phyloP scores from a whole-genome alignment of 495 filamentous ascomycete genomes.

The Chaetomium tenue region DNA sequence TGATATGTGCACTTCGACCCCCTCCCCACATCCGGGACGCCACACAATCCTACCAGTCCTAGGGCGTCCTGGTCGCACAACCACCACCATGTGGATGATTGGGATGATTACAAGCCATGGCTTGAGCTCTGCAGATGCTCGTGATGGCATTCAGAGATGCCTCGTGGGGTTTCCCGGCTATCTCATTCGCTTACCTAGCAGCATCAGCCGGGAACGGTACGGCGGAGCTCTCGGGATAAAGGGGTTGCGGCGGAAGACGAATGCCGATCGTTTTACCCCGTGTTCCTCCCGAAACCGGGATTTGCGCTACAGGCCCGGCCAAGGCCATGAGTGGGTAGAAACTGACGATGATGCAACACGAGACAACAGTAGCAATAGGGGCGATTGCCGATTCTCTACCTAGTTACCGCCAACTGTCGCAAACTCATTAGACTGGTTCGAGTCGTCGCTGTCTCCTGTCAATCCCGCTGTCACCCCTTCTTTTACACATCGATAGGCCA shows the following conservation, averaged over 20 bases:
- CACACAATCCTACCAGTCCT: background rate
- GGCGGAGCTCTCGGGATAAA: slow-evolving; percentile 18
- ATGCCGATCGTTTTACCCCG: slow-evolving; percentile 27
- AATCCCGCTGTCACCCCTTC: background rate
- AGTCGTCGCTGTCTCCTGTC: slow-evolving; percentile 3
- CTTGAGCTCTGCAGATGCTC: background rate
- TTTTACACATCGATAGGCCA: background rate
- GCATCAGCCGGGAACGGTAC: slow-evolving; percentile 7
- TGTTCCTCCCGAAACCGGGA: slow-evolving; percentile 23
- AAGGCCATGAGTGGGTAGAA: slow-evolving; percentile 16
- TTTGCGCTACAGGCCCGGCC: slow-evolving; percentile 21
- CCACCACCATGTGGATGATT: slow-evolving; percentile 21
- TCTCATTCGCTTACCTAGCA: slow-evolving; percentile 43
- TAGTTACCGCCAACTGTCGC: slow-evolving; percentile 6
- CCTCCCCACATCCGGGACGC: background rate
- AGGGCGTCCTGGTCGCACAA: slow-evolving; percentile 2
- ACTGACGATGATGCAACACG: slow-evolving; percentile 19
- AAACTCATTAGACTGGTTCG: background rate
- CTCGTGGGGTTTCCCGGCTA: slow-evolving; percentile 43
- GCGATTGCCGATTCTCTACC: background rate
- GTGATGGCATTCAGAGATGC: slow-evolving; percentile 17
- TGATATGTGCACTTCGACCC: background rate
- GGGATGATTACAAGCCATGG: background rate
- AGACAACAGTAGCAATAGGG: slow-evolving; percentile 6
- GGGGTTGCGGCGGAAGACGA: slow-evolving; percentile 17